phyloP scores from a whole-genome alignment of 2,329 filamentous ascomycete species.

The Sporothrix globosa region DNA sequence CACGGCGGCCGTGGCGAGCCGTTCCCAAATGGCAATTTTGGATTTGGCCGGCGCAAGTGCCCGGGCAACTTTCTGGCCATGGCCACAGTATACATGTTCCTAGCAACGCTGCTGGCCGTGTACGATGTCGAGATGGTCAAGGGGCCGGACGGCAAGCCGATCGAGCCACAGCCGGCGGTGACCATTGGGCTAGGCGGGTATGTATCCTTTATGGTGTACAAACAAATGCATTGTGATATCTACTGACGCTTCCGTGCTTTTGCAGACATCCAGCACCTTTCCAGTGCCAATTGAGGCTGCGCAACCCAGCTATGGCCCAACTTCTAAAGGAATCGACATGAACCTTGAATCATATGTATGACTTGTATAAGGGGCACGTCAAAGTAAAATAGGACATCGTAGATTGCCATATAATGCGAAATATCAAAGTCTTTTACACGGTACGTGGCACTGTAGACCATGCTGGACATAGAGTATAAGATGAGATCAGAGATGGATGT shows the following conservation, averaged over 20 bases:
- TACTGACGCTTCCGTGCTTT: background rate
- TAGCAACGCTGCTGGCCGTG: conserved; percentile 47
- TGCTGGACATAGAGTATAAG: no score
- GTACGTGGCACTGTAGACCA: no score
- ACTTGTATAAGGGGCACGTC: background rate
- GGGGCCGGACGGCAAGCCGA: conserved; percentile 34
- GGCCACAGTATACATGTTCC: conserved; percentile 48
- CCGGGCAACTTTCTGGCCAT: conserved; percentile 55
- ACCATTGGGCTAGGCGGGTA: conserved; percentile 38
- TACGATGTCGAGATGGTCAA: conserved; percentile 36
- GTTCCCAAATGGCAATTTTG: conserved; percentile 53
- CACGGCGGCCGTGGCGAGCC: conserved; percentile 47
- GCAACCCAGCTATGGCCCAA: conserved; percentile 29
- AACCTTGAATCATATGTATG: background rate
- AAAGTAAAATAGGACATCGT: background rate
- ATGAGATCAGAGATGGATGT: background rate
- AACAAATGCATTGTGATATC: background rate
- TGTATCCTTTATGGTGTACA: background rate
- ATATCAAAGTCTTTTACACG: background rate
- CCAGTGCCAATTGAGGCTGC: conserved; percentile 33
- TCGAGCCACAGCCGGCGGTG: conserved; percentile 36
- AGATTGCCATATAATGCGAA: background rate
- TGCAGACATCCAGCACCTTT: conserved; percentile 37
- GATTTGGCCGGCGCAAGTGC: conserved; percentile 57
- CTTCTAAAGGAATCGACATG: conserved; percentile 16